A percentile compares a stretch with the other conserved stretches of the same genome.
These are phyloP conservation scores for Aspergillus costaricaensis DNA, from an alignment of 2,329 filamentous ascomycete genomes.

Conservation along the genomic window DNA sequence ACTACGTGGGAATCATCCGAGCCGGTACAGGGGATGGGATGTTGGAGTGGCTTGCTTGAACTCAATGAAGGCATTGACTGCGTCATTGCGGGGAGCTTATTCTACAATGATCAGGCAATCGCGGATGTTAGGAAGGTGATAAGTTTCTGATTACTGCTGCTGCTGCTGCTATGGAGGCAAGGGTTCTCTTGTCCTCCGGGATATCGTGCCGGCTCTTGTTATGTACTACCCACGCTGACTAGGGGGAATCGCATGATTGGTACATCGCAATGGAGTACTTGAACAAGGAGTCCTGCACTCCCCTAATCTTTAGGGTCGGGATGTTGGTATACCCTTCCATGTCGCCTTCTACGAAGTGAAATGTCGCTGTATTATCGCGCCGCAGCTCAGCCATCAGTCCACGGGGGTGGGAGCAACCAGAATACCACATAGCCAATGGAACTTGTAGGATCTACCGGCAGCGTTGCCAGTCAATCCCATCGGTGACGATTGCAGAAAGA, in stretches of 20 bases:
- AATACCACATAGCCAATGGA: conserved; percentile 27
- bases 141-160: conserved; percentile 26
- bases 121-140: neutral
- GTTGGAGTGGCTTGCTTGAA: neutral
- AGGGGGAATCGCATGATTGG: conserved; percentile 23
- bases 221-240: conserved; percentile 29
- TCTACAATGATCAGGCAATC: neutral
- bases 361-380: too few species aligned
- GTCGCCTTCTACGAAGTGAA: conserved; percentile 30
- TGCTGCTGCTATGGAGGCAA: conserved; percentile 19
- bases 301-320: conserved; percentile 30
- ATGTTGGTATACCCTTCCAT: conserved; percentile 27
- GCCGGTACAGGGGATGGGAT: neutral
- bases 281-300: conserved; percentile 28
- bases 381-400: too few species aligned
- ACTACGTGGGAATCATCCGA: neutral
- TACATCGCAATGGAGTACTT: conserved; percentile 29
- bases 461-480: neutral
- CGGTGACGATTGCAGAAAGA: neutral
- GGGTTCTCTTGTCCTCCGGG: conserved; percentile 27
- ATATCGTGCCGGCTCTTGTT: conserved; percentile 29
- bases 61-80: neutral
- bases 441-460: conserved; percentile 30
- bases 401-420: neutral
- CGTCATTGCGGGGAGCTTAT: too few species aligned